phyloP scores from a whole-genome alignment of 192 early-diverging fungal species.

The Physocladia obscura region DNA sequence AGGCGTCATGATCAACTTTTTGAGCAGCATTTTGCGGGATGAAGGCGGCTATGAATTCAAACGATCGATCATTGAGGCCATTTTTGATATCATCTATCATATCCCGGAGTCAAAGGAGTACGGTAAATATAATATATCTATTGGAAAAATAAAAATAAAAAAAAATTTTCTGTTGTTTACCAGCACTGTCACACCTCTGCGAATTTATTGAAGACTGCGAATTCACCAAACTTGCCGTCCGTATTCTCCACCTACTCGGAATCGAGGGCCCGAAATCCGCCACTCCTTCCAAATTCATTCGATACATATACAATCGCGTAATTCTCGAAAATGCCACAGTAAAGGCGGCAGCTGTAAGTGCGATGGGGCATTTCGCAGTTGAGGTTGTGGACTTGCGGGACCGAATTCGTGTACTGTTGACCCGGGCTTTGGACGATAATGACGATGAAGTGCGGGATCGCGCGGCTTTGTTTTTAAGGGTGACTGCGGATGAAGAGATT shows the following conservation, averaged over 20 bases:
- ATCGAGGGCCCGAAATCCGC: constrained; percentile 87
- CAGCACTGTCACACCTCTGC: constrained; percentile 90
- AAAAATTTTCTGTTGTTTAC: background rate
- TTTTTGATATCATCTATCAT: constrained; percentile 91
- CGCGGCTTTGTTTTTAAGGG: constrained; percentile 81
- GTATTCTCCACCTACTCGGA: constrained; percentile 92
- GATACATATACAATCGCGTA: constrained; percentile 99
- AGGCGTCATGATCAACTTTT: constrained; percentile 85
- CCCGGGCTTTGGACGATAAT: constrained; percentile 89
- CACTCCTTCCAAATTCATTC: constrained; percentile 93
- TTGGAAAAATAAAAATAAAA: background rate
- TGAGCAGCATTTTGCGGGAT: constrained; percentile 89
- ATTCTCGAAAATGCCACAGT: constrained; percentile 97
- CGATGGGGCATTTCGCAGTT: constrained; percentile 91
- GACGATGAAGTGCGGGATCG: constrained; percentile 99
- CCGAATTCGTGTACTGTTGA: constrained; percentile 73
- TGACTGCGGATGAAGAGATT: constrained; percentile 56
- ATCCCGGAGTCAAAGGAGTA: constrained; percentile 93
- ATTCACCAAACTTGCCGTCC: constrained; percentile 97
- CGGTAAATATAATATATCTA: constrained; percentile 42
- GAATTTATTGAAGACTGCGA: constrained; percentile 99
- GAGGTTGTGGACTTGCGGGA: constrained; percentile 73
- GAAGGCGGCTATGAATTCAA: constrained; percentile 99
- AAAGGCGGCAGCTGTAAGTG: constrained; percentile 92
- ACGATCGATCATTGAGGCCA: constrained; percentile 92